Percentiles rank a stretch among this genome's conserved stretches.
These are phyloP conservation scores for Austroboletus sp. DNA, from an alignment of 1,284 basidiomycete species.

Conservation along the genomic window DNA sequence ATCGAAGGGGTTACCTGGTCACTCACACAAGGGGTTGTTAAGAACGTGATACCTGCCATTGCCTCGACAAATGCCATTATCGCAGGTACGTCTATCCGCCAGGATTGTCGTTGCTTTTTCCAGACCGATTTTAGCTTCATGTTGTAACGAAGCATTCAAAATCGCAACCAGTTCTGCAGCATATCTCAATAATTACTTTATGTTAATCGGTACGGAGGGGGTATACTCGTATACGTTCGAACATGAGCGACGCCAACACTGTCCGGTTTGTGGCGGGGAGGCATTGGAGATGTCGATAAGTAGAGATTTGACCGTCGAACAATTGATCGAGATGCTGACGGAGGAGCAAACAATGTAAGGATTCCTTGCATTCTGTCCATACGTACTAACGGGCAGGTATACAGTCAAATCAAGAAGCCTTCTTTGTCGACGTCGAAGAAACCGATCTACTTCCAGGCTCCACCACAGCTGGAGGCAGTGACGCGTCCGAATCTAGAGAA, in stretches of 20 bases:
- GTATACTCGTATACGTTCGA: conserved; percentile 98
- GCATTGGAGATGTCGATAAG: conserved; percentile 64
- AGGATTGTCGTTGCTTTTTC: not conserved
- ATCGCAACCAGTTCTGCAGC: conserved; percentile 92
- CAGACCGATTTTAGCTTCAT: conserved; percentile 62
- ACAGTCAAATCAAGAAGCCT: conserved; percentile 88
- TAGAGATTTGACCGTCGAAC: conserved; percentile 71
- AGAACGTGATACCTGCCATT: conserved; percentile 98
- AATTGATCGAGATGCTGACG: conserved; percentile 76
- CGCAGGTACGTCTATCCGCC: conserved; percentile 52
- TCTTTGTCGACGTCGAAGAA: conserved; percentile 65
- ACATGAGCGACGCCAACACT: conserved; percentile 87
- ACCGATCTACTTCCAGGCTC: conserved; percentile 88
- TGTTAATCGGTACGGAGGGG: conserved; percentile 92
- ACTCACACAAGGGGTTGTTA: conserved; percentile 96
- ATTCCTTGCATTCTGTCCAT: not conserved
- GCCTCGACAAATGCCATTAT: conserved; percentile 96
- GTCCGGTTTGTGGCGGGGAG: conserved; percentile 95
- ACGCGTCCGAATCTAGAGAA: conserved; percentile 87
- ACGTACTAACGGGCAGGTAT: conserved; percentile 12
- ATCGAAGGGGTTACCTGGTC: conserved; percentile 98
- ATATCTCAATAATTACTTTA: conserved; percentile 97
- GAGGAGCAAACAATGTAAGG: conserved; percentile 84
- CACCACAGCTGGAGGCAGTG: conserved; percentile 79
- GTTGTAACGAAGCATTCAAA: conserved; percentile 99